Evolutionary conservation across 2,329 filamentous ascomycete genomes (phyloP).

Genomic region (Boeremia exigua): DNA sequence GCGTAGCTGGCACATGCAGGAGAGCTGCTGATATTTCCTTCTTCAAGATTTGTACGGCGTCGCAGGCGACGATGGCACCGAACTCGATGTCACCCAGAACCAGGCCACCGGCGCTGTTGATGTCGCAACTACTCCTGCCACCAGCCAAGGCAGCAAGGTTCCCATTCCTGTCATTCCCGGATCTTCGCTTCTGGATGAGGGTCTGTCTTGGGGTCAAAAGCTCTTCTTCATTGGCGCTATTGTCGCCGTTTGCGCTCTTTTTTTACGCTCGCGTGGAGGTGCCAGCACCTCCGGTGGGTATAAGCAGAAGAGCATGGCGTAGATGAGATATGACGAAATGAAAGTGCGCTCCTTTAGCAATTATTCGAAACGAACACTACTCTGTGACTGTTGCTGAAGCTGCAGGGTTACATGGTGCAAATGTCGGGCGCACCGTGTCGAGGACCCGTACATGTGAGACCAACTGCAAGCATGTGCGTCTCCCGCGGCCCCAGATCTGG

Average conservation of each 20-base stretch:
- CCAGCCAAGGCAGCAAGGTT: slow-evolving; percentile 24
- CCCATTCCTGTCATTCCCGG: slow-evolving; percentile 25
- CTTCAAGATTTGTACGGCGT: slow-evolving; percentile 54
- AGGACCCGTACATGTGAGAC: neutral
- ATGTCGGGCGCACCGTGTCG: neutral
- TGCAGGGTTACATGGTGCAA: no score
- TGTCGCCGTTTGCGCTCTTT: slow-evolving; percentile 50
- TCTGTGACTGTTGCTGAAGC: neutral
- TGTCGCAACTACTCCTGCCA: slow-evolving; percentile 35
- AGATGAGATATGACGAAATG: slow-evolving; percentile 24
- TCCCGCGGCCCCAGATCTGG: slow-evolving; percentile 13
- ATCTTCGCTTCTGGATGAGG: slow-evolving; percentile 32
- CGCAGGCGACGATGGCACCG: slow-evolving; percentile 51
- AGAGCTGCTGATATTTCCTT: slow-evolving; percentile 52
- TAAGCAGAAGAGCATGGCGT: slow-evolving; percentile 52
- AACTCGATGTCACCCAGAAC: slow-evolving; percentile 50
- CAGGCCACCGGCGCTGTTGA: slow-evolving; percentile 30
- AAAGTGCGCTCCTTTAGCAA: slow-evolving; percentile 11
- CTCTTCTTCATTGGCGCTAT: slow-evolving; percentile 53
- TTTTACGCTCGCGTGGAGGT: slow-evolving; percentile 46
- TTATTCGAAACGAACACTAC: no score
- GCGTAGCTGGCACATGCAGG: slow-evolving; percentile 38
- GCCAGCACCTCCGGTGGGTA: slow-evolving; percentile 21
- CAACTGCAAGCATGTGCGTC: slow-evolving; percentile 14
- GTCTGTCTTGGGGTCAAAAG: slow-evolving; percentile 54